Conservation (phyloP, 1,284 basidiomycete genomes). For the Marasmius oreades region DNA sequence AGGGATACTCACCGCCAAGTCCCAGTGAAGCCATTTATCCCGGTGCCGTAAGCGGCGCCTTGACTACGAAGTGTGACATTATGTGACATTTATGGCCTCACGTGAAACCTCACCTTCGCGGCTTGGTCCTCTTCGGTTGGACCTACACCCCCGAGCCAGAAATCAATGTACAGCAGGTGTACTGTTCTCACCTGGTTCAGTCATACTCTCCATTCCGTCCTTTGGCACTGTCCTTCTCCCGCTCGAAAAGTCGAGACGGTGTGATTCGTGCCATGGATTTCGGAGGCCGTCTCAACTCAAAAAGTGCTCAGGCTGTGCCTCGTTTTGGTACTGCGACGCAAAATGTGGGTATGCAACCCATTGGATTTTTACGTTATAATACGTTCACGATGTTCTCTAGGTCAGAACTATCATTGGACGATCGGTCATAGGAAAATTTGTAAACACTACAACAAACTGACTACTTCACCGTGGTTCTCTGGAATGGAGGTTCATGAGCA, state of each 20-base stretch:
- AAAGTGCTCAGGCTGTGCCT: constrained; percentile 59
- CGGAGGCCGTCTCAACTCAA: constrained; percentile 28
- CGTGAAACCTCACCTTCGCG: not conserved
- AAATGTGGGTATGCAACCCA: constrained; percentile 42
- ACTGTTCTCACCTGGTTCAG: constrained; percentile 37
- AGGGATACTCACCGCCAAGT: no score
- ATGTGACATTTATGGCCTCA: no score
- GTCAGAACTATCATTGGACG: constrained; percentile 65
- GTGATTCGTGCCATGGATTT: constrained; percentile 54
- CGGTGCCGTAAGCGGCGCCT: no score
- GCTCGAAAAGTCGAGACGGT: constrained; percentile 55
- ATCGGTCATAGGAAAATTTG: constrained; percentile 62
- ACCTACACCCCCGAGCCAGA: constrained; percentile 44
- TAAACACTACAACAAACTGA: constrained; percentile 47
- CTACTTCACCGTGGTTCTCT: constrained; percentile 42
- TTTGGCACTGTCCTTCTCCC: constrained; percentile 49
- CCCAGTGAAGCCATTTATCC: no score
- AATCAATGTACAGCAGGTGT: constrained; percentile 43
- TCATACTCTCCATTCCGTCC: constrained; percentile 41
- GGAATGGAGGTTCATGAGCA: constrained; percentile 25
- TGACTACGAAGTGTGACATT: no score
- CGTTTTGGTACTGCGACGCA: constrained; percentile 67
- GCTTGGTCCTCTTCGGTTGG: constrained; percentile 13
- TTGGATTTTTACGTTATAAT: constrained; percentile 8
- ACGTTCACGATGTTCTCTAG: constrained; percentile 37